Percentiles rank a stretch among this genome's conserved stretches.
These are phyloP conservation scores for Aspergillus sp. DNA, from an alignment of 2,329 filamentous ascomycete species.

Conservation along the genomic window DNA sequence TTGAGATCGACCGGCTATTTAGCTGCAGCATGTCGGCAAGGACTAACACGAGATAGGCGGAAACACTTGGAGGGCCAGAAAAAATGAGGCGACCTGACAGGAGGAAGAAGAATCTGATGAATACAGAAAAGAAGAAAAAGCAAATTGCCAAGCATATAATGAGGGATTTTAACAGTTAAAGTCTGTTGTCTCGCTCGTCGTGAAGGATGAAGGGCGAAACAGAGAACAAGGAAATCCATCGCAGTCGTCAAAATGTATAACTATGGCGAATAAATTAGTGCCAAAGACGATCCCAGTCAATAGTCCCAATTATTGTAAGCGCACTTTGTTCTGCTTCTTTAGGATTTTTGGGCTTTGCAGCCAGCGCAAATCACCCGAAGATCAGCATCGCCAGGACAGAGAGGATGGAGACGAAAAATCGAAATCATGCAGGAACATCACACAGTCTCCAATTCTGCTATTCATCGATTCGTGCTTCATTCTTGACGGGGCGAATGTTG, in stretches of 20 bases:
- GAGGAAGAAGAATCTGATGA: neutral
- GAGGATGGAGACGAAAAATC: neutral
- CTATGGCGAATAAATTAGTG: neutral
- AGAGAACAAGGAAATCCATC: neutral
- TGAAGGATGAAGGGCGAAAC: neutral
- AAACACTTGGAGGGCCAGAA: constrained; percentile 31
- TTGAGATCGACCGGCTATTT: constrained; percentile 10
- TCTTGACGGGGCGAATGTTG: neutral
- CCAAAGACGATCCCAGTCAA: neutral
- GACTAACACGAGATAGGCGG: constrained; percentile 27
- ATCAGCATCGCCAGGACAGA: neutral
- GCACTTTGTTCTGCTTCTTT: neutral
- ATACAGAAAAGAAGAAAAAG: neutral
- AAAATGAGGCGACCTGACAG: constrained; percentile 18
- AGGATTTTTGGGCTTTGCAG: neutral
- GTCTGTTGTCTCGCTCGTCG: neutral
- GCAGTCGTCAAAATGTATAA: neutral
- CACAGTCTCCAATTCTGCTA: neutral
- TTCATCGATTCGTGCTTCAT: neutral
- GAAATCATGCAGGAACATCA: neutral
- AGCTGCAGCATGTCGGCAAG: neutral
- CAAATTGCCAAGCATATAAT: constrained; percentile 1
- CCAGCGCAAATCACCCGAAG: neutral
- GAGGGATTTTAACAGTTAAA: neutral
- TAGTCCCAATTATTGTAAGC: neutral